Evolutionary conservation across 768 basidiomycete species (phyloP).

Genomic region (Xerocomellus dryophilus): DNA sequence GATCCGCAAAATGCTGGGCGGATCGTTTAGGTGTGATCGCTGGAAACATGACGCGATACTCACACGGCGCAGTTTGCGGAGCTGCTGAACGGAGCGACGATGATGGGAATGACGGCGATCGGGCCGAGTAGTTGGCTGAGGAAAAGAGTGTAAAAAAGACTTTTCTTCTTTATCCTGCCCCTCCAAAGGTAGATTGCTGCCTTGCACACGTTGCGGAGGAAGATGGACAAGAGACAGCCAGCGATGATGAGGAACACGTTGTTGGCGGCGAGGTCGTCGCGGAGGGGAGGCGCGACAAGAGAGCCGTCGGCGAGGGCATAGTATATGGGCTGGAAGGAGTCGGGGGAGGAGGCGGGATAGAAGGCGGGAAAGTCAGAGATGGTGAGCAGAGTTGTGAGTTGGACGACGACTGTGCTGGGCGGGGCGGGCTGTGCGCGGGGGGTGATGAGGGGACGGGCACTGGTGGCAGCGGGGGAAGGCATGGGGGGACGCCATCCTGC

Average conservation of each 20-base stretch:
- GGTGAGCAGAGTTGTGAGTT: neutral
- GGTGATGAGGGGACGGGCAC: neutral
- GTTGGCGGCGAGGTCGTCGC: neutral
- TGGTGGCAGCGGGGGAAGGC: neutral
- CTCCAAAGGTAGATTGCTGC: slow-evolving; percentile 49
- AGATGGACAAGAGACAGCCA: slow-evolving; percentile 1
- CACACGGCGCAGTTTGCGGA: neutral
- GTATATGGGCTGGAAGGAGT: neutral
- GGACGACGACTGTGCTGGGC: neutral
- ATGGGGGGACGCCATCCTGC: neutral
- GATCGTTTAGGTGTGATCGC: neutral
- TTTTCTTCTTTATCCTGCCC: slow-evolving; percentile 55
- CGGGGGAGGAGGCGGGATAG: neutral
- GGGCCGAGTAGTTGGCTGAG: slow-evolving; percentile 40
- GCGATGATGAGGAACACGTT: neutral
- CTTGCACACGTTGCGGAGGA: slow-evolving; percentile 1
- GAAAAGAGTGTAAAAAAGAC: slow-evolving; percentile 44
- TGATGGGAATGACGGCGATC: slow-evolving; percentile 40
- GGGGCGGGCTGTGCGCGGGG: neutral
- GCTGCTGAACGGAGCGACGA: slow-evolving; percentile 46
- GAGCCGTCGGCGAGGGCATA: neutral
- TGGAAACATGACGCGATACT: neutral
- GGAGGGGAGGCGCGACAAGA: slow-evolving; percentile 2
- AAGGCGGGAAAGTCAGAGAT: neutral
- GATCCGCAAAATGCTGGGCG: slow-evolving; percentile 36